Conservation (phyloP, 1,284 basidiomycete genomes). For the Microbotryum scabiosae region DNA sequence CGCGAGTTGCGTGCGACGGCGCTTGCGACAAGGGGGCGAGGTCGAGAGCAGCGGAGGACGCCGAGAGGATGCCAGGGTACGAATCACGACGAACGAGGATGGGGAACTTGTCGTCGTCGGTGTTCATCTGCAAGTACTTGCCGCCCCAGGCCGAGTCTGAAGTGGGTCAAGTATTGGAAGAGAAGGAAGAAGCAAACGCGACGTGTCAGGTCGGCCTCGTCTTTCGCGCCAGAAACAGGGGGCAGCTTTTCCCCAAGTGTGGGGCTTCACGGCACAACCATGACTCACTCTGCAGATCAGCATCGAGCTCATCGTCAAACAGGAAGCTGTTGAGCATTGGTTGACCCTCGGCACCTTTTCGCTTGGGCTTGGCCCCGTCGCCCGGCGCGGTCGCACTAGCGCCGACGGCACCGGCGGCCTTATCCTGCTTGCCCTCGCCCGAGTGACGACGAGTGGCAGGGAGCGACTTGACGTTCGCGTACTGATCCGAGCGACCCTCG, state of each 20-base stretch:
- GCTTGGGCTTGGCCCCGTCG: conserved; percentile 9
- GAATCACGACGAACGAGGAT: conserved; percentile 43
- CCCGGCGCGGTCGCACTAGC: conserved; percentile 1
- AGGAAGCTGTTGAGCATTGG: conserved; percentile 50
- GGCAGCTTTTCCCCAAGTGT: not conserved
- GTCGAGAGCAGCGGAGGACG: conserved; percentile 86
- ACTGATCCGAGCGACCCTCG: not conserved
- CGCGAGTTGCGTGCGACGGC: conserved; percentile 54
- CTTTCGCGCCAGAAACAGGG: too few relatives aligned
- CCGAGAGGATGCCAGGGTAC: conserved; percentile 53
- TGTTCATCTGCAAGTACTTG: conserved; percentile 75
- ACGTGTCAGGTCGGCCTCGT: not conserved
- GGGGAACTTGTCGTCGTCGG: conserved; percentile 76
- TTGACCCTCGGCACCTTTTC: conserved; percentile 24
- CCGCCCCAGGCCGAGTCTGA: conserved; percentile 61
- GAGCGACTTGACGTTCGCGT: conserved; percentile 27
- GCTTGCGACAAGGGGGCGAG: conserved; percentile 80
- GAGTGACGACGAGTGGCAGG: conserved; percentile 28
- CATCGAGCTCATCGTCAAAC: conserved; percentile 78
- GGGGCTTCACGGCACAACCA: not conserved
- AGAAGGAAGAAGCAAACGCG: conserved; percentile 1
- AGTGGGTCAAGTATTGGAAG: not conserved
- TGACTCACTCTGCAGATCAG: conserved; percentile 75
- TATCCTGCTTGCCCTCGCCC: conserved; percentile 24
- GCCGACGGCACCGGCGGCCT: not conserved